phyloP scores from a whole-genome alignment of 805 yeast genomes.

The Spathaspora boniae region DNA sequence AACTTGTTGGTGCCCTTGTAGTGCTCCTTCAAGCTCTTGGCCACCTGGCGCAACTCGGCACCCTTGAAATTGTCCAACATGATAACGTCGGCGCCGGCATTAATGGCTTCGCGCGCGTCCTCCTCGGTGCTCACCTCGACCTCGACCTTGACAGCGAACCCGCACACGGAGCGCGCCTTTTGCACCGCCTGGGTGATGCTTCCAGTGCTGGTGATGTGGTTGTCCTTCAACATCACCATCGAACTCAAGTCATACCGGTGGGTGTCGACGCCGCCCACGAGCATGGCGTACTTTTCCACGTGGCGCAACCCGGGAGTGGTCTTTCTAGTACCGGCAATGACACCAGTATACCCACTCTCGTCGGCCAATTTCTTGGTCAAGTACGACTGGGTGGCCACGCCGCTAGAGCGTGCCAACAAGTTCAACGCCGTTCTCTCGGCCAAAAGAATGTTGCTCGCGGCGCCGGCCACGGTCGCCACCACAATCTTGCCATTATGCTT shows the following conservation, averaged over 20 bases:
- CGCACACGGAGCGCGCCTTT: constrained; percentile 76
- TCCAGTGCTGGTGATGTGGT: constrained; percentile 90
- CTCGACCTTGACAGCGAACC: constrained; percentile 86
- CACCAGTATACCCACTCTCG: constrained; percentile 67
- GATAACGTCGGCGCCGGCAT: constrained; percentile 92
- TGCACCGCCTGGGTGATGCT: constrained; percentile 82
- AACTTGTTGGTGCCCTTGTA: constrained; percentile 46
- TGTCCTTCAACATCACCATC: constrained; percentile 96
- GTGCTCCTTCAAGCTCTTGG: constrained; percentile 53
- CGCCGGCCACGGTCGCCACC: constrained; percentile 77
- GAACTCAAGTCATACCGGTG: constrained; percentile 88
- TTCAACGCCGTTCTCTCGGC: constrained; percentile 88
- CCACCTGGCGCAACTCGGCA: constrained; percentile 59
- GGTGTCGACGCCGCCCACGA: constrained; percentile 91
- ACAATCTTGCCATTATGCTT: constrained; percentile 52
- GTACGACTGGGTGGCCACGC: constrained; percentile 76
- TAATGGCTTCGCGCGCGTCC: constrained; percentile 90
- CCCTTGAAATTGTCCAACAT: constrained; percentile 90
- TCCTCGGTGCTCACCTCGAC: constrained; percentile 84
- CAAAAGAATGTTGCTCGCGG: constrained; percentile 71
- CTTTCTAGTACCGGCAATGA: constrained; percentile 93
- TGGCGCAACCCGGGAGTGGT: constrained; percentile 95
- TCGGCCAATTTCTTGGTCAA: constrained; percentile 59
- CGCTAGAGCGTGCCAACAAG: constrained; percentile 76
- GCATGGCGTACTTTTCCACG: constrained; percentile 89